Conservation (phyloP, 2,329 filamentous ascomycete genomes). For the Fusarium tricinctum region DNA sequence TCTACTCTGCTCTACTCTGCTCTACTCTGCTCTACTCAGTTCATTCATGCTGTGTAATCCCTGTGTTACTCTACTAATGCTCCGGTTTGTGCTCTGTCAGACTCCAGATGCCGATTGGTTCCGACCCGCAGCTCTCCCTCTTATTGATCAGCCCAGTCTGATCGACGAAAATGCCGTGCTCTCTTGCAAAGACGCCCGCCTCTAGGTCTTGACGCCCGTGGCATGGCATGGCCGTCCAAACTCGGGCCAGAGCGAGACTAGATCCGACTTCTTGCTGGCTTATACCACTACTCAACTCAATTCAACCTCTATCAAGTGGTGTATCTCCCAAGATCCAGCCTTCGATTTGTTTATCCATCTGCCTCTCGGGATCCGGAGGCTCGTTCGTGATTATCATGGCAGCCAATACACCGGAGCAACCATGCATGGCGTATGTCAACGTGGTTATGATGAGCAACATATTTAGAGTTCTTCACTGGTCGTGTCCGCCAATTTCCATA, state of each 20-base stretch:
- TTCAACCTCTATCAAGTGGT: not conserved
- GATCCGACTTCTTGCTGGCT: slow-evolving; percentile 7
- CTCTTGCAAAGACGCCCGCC: slow-evolving; percentile 17
- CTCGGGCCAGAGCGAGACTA: slow-evolving; percentile 28
- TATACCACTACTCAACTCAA: slow-evolving; percentile 7
- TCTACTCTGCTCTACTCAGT: slow-evolving; percentile 2
- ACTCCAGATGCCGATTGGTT: slow-evolving; percentile 37
- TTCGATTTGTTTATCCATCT: slow-evolving; percentile 18
- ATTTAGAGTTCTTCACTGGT: slow-evolving; percentile 25
- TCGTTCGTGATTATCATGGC: slow-evolving; percentile 19
- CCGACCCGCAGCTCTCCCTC: slow-evolving; percentile 31
- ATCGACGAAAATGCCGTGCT: slow-evolving; percentile 40
- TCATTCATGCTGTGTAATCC: slow-evolving; percentile 41
- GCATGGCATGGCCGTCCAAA: slow-evolving; percentile 37
- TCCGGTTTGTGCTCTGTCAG: slow-evolving; percentile 20
- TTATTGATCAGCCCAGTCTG: slow-evolving; percentile 24
- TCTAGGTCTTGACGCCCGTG: slow-evolving; percentile 17
- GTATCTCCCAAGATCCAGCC: slow-evolving; percentile 23
- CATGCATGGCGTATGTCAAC: slow-evolving; percentile 32
- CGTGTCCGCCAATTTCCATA: slow-evolving; percentile 32
- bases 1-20: not conserved
- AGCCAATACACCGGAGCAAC: slow-evolving; percentile 32
- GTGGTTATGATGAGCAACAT: slow-evolving; percentile 10
- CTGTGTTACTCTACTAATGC: slow-evolving; percentile 18
- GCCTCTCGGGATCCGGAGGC: slow-evolving; percentile 15